These are phyloP conservation scores for Wallacemonas sp. DNA, from an alignment of 208 protist species.

Conservation along the genomic window DNA sequence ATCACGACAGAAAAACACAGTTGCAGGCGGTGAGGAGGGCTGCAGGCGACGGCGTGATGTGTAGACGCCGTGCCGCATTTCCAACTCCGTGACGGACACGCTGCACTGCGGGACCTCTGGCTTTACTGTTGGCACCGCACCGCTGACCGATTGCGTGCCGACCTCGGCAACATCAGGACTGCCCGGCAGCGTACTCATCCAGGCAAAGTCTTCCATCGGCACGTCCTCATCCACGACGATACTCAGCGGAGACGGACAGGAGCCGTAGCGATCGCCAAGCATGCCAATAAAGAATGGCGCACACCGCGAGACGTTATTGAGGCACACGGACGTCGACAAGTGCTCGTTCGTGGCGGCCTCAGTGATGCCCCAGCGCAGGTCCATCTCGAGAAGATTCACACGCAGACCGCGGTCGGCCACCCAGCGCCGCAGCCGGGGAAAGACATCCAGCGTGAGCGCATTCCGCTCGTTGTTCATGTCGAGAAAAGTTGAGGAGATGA, in stretches of 20 bases:
- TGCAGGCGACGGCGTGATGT: constrained; percentile 41
- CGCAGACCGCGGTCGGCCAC: constrained; percentile 50
- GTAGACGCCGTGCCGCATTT: constrained; percentile 92
- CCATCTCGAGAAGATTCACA: constrained; percentile 89
- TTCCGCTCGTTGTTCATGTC: constrained; percentile 97
- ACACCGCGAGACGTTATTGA: constrained; percentile 94
- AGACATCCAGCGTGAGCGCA: constrained; percentile 89
- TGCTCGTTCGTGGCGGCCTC: constrained; percentile 66
- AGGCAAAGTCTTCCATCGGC: constrained; percentile 58
- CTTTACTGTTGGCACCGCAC: neutral
- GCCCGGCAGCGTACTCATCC: constrained; percentile 45
- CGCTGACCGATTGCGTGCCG: neutral
- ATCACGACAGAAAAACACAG: constrained; percentile 85
- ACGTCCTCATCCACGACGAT: constrained; percentile 79
- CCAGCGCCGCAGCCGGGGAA: constrained; percentile 91
- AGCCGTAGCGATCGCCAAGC: constrained; percentile 90
- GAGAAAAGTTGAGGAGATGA: constrained; percentile 95
- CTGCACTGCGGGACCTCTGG: neutral
- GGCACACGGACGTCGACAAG: constrained; percentile 88
- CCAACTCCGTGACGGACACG: constrained; percentile 94
- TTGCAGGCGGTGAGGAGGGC: constrained; percentile 11
- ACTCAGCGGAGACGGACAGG: constrained; percentile 63
- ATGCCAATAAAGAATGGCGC: constrained; percentile 94
- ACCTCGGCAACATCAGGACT: constrained; percentile 1
- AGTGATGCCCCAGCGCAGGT: constrained; percentile 96